Evolutionary conservation across 2,329 filamentous ascomycete genomes (phyloP), one percentile per base, ranked within the genome.

Genomic region (Thielaviopsis ethacetica): DNA sequence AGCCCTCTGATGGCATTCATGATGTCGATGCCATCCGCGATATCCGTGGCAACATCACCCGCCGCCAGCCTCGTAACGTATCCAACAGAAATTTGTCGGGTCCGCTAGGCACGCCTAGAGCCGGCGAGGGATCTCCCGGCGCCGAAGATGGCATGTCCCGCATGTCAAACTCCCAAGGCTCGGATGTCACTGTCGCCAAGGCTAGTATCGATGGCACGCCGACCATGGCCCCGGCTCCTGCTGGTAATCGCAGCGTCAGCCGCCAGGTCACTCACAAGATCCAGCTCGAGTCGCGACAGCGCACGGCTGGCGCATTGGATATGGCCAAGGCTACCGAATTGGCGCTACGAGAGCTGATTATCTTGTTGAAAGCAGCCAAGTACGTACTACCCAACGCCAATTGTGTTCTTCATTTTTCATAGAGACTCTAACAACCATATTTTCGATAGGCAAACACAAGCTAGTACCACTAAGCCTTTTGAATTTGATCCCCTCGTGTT

Each of bases 11-110:
- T 71, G 91, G 91, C 55, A 73, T 95, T 53, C 91, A 97, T 71
- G 79, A 95, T 73, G 88, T 96, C 61, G 88, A 91, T 7, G 88
- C 88, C 70, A 97, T 97, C 66, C 80, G 81, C 64, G 88, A 86
- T 70, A 75, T 95, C 66, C 82, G 91, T 57, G 88, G 88, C 52
- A 80, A 82, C 62, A 95, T 97, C 70, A 97, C 91, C 26, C 79
- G 91, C 63, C 80, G 91, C 61, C 89, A 95, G 68, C 84, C 88
- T 1, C 81, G 88, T 27, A 61, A 56, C 26, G 56, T 58, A n/a
- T 61, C 59, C 24, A 78, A 81, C 61, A 66, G 70, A 55, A 81
- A 84, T 58, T 75, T 75, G 44, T 83, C 82, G n/a, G 84, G 82
- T 17, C 80, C 79, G 4, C 70, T 71, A 1, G 73, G 72, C 26